Evolutionary conservation across 192 early-diverging fungal genomes (phyloP), one percentile per base, ranked within the genome.

Genomic region (Chytriomyces sp.): DNA sequence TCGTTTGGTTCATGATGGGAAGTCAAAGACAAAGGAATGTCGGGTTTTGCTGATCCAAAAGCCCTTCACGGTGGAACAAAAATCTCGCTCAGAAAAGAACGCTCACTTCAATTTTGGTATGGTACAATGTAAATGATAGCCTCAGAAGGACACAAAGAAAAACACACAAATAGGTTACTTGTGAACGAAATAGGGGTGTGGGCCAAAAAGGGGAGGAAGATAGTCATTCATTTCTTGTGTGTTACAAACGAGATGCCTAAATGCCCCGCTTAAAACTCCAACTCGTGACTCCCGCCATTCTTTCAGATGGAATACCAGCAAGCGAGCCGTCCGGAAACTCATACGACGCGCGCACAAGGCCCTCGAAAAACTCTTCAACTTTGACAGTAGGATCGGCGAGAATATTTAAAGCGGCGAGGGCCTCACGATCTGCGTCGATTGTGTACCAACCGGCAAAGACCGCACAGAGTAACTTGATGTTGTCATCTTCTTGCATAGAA

Each of bases 371-470:
- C 19, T 58, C 22, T 31, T 28, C 10, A 14, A 58, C 28, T 26
- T 31, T n/a, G 30, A 28, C 19, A 58, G 28, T 14, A 26, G 56
- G 56, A 28, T 58, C 56, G n/a, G 17, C 28, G n/a, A 58, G 14
- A 58, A 25, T n/a, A 17, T 28, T 28, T 28, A 31, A n/a, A 14
- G 19, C 5, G 12, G 56, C 56, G n/a, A 58, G 30, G 30, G 19
- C 56, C 56, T 58, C 44, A 2, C 17, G 44, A 49, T 5, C 36
- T 32, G 52, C 52, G 10, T 32, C 54, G 3, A 68, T 25, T 8
- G 40, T 12, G 36, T 68, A 68, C 66, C 66, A 68, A 14, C 33
- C 36, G 7, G 66, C 66, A 68, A 68, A 68, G 12, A 68, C n/a
- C 3, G 52, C 66, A 8, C 28, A 22, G 7, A 68, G 53, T 22